These are phyloP conservation scores for Cucumis cinereus DNA, from an alignment of 306 rosid genomes.

Conservation along the genomic window DNA sequence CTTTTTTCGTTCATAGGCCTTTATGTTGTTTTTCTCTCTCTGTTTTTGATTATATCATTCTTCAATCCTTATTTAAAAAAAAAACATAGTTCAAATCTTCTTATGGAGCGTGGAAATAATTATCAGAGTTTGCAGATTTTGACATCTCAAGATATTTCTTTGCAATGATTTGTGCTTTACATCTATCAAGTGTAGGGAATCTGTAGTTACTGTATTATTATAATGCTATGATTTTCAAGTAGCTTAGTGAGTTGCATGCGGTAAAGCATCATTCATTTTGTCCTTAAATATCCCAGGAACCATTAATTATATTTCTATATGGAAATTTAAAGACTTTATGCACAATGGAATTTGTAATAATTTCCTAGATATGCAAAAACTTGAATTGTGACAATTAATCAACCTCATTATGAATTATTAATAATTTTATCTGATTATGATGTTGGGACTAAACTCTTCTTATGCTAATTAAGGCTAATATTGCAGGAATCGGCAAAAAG, in stretches of 20 bases:
- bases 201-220: not conserved
- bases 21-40: not conserved
- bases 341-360: not conserved
- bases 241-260: not conserved
- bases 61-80: not conserved
- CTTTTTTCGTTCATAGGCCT: not conserved
- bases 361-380: not conserved
- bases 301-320: not conserved
- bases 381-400: not conserved
- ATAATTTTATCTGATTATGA: not conserved
- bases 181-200: not conserved
- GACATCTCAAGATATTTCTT: not conserved
- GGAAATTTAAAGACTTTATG: not conserved
- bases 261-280: not conserved
- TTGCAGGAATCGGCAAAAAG: conserved; percentile 88
- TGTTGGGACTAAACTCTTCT: conserved; percentile 11
- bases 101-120: not conserved
- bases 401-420: not conserved
- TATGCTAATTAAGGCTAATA: not conserved
- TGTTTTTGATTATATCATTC: not conserved
- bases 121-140: not conserved
- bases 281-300: not conserved
- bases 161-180: not conserved
- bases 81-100: not conserved
- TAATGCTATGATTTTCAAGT: not conserved